Percentiles rank a stretch among this genome's conserved stretches.
phyloP scores from a whole-genome alignment of 768 basidiomycete genomes.

The Lactarius sanguifluus region DNA sequence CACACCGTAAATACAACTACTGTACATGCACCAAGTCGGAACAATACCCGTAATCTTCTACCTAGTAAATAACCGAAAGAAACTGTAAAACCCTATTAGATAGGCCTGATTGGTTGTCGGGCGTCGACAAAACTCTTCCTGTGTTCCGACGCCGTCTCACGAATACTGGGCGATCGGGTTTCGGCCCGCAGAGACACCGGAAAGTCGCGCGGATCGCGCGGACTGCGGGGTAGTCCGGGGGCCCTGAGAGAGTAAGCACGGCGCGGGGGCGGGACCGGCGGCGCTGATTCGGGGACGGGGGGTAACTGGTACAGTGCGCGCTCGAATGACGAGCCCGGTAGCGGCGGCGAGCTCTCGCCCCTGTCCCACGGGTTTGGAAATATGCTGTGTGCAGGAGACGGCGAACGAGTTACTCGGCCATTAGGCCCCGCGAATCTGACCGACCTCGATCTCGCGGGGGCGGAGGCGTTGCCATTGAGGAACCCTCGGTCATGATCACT shows the following conservation, averaged over 20 bases:
- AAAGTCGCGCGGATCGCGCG: constrained; percentile 5
- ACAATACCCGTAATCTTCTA: background rate
- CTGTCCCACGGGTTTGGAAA: constrained; percentile 21
- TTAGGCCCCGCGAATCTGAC: background rate
- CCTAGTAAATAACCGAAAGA: background rate
- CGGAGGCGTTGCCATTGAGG: background rate
- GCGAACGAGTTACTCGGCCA: background rate
- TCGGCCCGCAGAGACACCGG: background rate
- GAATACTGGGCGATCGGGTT: background rate
- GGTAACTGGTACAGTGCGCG: background rate
- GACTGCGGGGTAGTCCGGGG: background rate
- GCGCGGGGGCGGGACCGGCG: background rate
- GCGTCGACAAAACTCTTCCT: background rate
- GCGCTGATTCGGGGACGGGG: background rate
- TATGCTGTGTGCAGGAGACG: background rate
- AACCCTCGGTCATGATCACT: background rate
- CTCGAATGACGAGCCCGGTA: background rate
- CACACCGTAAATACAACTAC: background rate
- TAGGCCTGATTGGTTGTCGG: background rate
- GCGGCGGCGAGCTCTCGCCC: background rate
- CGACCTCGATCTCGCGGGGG: background rate
- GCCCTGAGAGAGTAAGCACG: background rate
- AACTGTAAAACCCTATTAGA: background rate
- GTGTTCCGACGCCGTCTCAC: background rate
- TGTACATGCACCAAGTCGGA: background rate